Evolutionary conservation across 2,329 filamentous ascomycete species (phyloP).

Genomic region (Xylariales sp.): DNA sequence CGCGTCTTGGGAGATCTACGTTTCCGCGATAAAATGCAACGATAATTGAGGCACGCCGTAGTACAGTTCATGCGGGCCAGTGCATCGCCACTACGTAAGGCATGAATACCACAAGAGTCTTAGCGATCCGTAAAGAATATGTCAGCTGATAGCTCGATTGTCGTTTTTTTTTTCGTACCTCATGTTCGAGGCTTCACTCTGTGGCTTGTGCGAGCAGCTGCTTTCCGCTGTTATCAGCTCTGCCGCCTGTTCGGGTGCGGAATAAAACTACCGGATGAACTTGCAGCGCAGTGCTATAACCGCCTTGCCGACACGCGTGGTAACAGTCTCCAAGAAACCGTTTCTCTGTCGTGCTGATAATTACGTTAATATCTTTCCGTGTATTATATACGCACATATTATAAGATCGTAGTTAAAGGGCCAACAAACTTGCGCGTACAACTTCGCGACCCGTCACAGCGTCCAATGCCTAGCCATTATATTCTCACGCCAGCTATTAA

Average conservation of each 20-base stretch:
- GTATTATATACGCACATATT: slow-evolving; percentile 4
- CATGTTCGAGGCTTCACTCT: neutral
- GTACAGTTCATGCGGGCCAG: slow-evolving; percentile 23
- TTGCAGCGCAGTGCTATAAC: slow-evolving; percentile 13
- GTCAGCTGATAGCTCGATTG: slow-evolving; percentile 16
- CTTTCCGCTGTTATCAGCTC: neutral
- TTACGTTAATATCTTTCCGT: slow-evolving; percentile 10
- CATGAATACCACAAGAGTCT: slow-evolving; percentile 20
- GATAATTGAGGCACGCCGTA: slow-evolving; percentile 11
- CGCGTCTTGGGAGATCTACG: slow-evolving; percentile 23
- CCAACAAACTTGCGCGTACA: neutral
- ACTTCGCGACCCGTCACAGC: neutral
- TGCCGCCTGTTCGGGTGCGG: slow-evolving; percentile 3
- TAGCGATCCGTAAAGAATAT: slow-evolving; percentile 9
- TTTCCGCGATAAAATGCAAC: slow-evolving; percentile 27
- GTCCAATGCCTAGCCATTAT: neutral
- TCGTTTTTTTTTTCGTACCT: slow-evolving; percentile 8
- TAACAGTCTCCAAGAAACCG: neutral
- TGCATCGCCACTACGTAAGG: slow-evolving; percentile 12
- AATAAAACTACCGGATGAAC: slow-evolving; percentile 11
- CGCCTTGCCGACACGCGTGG: neutral
- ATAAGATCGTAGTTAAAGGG: neutral
- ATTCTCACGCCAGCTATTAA: slow-evolving; percentile 2
- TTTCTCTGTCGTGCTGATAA: neutral
- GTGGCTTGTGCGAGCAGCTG: slow-evolving; percentile 4